These are phyloP conservation scores for Lentithecium fluviatile DNA, from an alignment of 495 filamentous ascomycete genomes.

Conservation along the genomic window DNA sequence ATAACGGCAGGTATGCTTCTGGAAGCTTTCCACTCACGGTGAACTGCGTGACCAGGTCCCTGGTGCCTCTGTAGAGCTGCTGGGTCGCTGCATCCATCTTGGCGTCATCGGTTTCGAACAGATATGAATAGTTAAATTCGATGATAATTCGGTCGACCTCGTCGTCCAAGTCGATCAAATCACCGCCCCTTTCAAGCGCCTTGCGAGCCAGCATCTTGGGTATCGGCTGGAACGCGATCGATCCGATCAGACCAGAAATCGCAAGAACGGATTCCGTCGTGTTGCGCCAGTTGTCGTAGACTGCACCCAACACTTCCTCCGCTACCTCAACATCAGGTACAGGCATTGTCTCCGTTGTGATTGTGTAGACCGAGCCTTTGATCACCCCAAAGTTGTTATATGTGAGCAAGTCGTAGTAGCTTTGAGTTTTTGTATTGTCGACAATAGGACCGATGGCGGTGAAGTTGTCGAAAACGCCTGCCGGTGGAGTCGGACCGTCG, in stretches of 20 bases:
- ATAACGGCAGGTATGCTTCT: slow-evolving; percentile 56
- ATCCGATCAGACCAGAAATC: slow-evolving; percentile 51
- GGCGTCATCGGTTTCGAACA: slow-evolving; percentile 45
- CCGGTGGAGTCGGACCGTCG: slow-evolving; percentile 56
- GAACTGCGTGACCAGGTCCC: slow-evolving; percentile 11
- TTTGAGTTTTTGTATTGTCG: slow-evolving; percentile 53
- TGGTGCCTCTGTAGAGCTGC: slow-evolving; percentile 47
- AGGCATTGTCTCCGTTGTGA: slow-evolving; percentile 58
- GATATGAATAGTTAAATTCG: slow-evolving; percentile 58
- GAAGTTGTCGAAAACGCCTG: slow-evolving; percentile 57
- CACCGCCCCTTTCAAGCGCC: slow-evolving; percentile 52
- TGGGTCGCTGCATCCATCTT: slow-evolving; percentile 53
- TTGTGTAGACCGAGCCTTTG: slow-evolving; percentile 51
- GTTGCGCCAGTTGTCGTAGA: slow-evolving; percentile 56
- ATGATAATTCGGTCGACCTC: slow-evolving; percentile 56
- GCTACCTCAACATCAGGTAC: slow-evolving; percentile 49
- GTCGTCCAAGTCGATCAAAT: slow-evolving; percentile 54
- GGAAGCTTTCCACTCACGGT: slow-evolving; percentile 37
- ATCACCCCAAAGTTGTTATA: slow-evolving; percentile 29
- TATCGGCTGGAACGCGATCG: slow-evolving; percentile 58
- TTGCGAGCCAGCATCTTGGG: slow-evolving; percentile 51
- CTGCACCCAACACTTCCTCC: slow-evolving; percentile 47
- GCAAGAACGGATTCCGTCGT: slow-evolving; percentile 41
- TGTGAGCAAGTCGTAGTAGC: slow-evolving; percentile 53
- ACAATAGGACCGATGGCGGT: slow-evolving; percentile 50